phyloP scores from a whole-genome alignment of 139 green algal genomes.

The Dunaliella primolecta region DNA sequence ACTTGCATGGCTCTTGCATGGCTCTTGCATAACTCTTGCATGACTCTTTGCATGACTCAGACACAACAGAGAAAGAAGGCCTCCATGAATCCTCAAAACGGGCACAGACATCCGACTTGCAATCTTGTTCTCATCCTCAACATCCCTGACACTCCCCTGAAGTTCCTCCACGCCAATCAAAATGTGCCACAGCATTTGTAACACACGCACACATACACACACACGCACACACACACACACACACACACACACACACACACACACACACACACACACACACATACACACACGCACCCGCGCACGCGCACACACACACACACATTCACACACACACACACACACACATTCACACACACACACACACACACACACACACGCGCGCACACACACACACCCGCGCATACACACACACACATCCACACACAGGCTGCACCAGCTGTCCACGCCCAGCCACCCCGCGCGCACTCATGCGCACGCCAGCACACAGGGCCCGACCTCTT shows the following conservation, averaged over 20 bases:
- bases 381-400: not conserved
- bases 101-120: too few relatives aligned
- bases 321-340: not conserved
- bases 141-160: too few relatives aligned
- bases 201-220: too few relatives aligned
- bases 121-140: too few relatives aligned
- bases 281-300: not conserved
- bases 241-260: not conserved
- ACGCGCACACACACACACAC: not conserved
- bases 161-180: too few relatives aligned
- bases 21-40: too few relatives aligned
- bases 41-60: too few relatives aligned
- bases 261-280: not conserved
- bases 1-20: too few relatives aligned
- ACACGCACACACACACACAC: too few relatives aligned
- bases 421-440: not conserved
- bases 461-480: not conserved
- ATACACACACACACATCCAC: not conserved
- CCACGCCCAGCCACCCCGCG: not conserved
- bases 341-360: not conserved
- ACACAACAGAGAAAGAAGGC: too few relatives aligned
- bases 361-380: not conserved
- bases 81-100: too few relatives aligned
- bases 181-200: too few relatives aligned
- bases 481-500: not conserved